Evolutionary conservation across 352 stramenopile species (phyloP), one percentile per base, ranked within the genome.

Genomic region (Thraustochytrium striatum): DNA sequence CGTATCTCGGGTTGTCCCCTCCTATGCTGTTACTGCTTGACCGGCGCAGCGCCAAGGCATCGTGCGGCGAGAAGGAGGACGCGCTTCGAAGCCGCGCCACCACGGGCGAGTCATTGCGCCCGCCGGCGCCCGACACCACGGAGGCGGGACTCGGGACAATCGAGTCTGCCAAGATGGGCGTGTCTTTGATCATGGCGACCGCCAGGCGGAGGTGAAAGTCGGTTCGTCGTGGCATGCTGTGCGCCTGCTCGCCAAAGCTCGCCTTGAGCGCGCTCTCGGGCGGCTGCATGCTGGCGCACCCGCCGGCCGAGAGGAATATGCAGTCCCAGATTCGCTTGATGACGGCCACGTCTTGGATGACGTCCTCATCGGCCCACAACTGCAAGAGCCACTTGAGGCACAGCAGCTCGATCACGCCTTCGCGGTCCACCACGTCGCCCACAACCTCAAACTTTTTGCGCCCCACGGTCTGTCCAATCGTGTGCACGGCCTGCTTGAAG

Each of bases 161-260:
- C 33, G 38, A 70, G 13, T 3, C 53, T 38, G 35, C 59, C 21
- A 75, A 32, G 30, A 75, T 75, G 21, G 65, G 65, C 43, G 65
- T 75, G 35, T 75, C 65, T 38, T 61, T 38, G 36, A 75, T 75
- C 65, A 75, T 58, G 11, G 65, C 65, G 7, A 75, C 65, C 5
- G 65, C 65, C n/a, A 75, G 65, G 32, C 65, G 44, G 41, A 75
- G 65, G 41, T 75, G 65, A 72, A 75, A 75, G 30, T 75, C 65
- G n/a, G 65, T 75, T 11, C 32, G 30, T 7, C 65, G 44, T 13
- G 65, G 65, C 8, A 28, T 7, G 5, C 16, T 7, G 8, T 25
- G 44, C 32, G 38, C 28, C 13, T 0, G 11, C 1, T 13, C 65
- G 21, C 44, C n/a, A n/a, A 32, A 75, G 25, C 41, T 43, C 13